Conservation (phyloP, 768 basidiomycete genomes). For the Auricularia sp. region DNA sequence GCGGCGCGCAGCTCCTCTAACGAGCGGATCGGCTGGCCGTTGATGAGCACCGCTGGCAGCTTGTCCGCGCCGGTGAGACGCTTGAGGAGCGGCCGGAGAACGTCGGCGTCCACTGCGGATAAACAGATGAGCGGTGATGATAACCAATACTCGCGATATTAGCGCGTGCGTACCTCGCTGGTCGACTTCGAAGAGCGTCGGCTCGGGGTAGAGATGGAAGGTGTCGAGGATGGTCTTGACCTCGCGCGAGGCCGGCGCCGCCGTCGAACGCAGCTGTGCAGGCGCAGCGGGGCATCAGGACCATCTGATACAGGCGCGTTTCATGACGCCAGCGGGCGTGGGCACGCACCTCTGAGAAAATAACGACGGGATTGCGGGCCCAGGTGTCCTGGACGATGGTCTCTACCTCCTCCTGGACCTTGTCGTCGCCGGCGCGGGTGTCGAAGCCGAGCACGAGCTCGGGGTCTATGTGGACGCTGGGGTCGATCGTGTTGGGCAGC, state of each 20-base stretch:
- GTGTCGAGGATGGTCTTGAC: conserved; percentile 47
- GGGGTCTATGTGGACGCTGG: conserved; percentile 59
- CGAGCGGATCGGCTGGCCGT: conserved; percentile 39
- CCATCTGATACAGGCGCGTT: neutral
- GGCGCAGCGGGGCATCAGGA: conserved; percentile 2
- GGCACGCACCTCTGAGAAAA: conserved; percentile 55
- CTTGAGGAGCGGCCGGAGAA: conserved; percentile 49
- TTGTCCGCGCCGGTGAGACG: conserved; percentile 47
- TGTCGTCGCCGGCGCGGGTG: conserved; percentile 42
- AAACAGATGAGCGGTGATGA: neutral
- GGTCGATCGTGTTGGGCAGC: conserved; percentile 58
- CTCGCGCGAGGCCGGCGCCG: conserved; percentile 46
- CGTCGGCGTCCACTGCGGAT: conserved; percentile 45
- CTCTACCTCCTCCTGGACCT: conserved; percentile 35
- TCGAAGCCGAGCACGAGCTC: conserved; percentile 79
- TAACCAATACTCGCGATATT: neutral
- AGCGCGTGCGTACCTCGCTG: conserved; percentile 33
- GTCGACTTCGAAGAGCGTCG: conserved; percentile 64
- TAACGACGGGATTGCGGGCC: conserved; percentile 61
- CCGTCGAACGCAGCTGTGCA: conserved; percentile 43
- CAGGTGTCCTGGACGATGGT: conserved; percentile 57
- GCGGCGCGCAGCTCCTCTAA: neutral
- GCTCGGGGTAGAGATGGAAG: conserved; percentile 50
- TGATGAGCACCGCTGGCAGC: conserved; percentile 60
- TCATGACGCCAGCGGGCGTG: conserved; percentile 6